These are phyloP conservation scores for Tilletia walkeri DNA, from an alignment of 1,284 basidiomycete genomes.

Conservation along the genomic window DNA sequence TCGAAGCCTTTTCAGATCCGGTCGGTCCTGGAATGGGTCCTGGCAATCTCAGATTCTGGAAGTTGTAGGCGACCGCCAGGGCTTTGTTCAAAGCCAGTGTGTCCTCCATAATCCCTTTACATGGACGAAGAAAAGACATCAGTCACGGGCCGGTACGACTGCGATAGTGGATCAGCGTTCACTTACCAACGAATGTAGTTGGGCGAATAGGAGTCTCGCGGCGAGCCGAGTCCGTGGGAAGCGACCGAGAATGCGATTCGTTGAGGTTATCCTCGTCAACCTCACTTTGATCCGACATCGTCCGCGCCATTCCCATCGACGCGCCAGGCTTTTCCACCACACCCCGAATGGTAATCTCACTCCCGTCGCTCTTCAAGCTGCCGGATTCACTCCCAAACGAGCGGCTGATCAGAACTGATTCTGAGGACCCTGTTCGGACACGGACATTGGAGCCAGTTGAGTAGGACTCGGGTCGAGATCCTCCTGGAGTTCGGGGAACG, in stretches of 20 bases:
- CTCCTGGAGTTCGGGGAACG: not conserved
- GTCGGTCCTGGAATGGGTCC: conserved; percentile 21
- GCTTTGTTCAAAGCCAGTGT: conserved; percentile 55
- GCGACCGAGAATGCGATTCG: not conserved
- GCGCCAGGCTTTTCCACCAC: conserved; percentile 10
- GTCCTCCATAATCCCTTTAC: conserved; percentile 51
- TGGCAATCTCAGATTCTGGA: conserved; percentile 46
- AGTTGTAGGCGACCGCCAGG: conserved; percentile 51
- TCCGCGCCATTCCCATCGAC: not conserved
- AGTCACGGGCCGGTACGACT: too few relatives aligned
- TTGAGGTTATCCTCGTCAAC: conserved; percentile 30
- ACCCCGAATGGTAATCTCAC: conserved; percentile 46
- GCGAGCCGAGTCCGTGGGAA: conserved; percentile 48
- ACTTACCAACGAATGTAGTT: conserved; percentile 39
- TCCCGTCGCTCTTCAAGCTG: conserved; percentile 32
- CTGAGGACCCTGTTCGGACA: not conserved
- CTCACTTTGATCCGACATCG: conserved; percentile 23
- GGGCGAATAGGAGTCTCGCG: conserved; percentile 48
- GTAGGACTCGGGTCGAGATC: not conserved
- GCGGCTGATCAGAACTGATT: not conserved
- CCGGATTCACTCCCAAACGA: not conserved
- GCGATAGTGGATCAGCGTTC: not conserved
- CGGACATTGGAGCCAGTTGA: not conserved
- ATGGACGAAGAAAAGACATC: not conserved
- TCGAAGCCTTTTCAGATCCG: conserved; percentile 18